Base-by-base conservation (phyloP, 495 filamentous ascomycete species). In the Talaromyces stipitatus region DNA sequence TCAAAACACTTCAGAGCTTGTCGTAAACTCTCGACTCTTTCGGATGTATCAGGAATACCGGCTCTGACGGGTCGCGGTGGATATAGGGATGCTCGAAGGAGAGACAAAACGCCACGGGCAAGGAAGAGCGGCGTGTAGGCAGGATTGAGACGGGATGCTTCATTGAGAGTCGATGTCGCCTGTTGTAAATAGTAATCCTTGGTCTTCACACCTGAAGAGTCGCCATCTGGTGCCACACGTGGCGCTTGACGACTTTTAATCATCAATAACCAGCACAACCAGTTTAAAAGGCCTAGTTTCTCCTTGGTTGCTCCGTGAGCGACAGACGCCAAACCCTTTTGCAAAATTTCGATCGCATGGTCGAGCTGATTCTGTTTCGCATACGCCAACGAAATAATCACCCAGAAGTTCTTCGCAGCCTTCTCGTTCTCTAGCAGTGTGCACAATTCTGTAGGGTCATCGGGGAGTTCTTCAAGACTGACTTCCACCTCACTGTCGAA, bases 381-480 rank as follows among this genome's bases (percentile, higher is more conserved):
- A 65, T 98, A 97, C n/a, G 92, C 95, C 30, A 97, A 81, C 28
- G 94, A 89, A 60, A 97, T 91, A 12, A 89, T 90, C 78, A 97
- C 91, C 94, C 94, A 98, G 65, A 91, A 92, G 28, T 84, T 87
- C 60, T 91, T 86, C 18, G 86, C 87, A 2, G 90, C 90, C 57
- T 85, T 82, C 67, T 97, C 94, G 59, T 92, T 94, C 69, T 97
- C 94, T 54, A 98, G 80, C 36, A 97, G 77, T 2, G 88, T 90
- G 72, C 94, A 97, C 9, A 98, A 80, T 72, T 98, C 94, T 32
- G 91, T 96, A 2, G 92, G 92, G 63, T 98, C 94, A 64, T 97
- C 95, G 36, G 90, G 84, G 33, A 97, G 86, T 43, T 87, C 87
- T 65, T 91, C 85, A 26, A 97, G 82, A 68, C 92, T 88, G 60